These are phyloP conservation scores for Mortierella hygrophila DNA, from an alignment of 192 early-diverging fungal species.

Conservation along the genomic window DNA sequence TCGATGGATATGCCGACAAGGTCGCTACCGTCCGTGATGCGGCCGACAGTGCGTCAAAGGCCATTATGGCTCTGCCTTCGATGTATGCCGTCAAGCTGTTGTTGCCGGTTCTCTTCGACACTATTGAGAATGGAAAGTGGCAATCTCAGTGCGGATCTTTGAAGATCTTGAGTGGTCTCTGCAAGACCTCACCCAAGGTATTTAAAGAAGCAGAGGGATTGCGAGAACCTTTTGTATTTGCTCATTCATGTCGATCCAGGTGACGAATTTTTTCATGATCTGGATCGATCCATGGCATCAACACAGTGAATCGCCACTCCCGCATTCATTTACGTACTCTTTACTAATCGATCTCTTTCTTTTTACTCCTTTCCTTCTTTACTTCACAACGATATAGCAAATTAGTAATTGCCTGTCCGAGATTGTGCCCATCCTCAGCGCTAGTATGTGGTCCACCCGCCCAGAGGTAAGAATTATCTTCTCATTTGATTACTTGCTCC, in stretches of 20 bases:
- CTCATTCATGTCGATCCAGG: neutral
- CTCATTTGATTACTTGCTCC: neutral
- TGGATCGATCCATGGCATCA: no score
- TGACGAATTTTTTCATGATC: neutral
- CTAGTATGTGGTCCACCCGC: conserved; percentile 85
- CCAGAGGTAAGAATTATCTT: conserved; percentile 63
- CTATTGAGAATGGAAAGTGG: conserved; percentile 78
- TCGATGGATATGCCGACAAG: conserved; percentile 68
- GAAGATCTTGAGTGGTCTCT: conserved; percentile 49
- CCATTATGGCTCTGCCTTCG: conserved; percentile 44
- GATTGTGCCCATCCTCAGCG: conserved; percentile 77
- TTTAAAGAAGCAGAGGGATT: neutral
- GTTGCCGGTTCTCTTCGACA: conserved; percentile 73
- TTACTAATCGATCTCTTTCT: neutral
- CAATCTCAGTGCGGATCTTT: conserved; percentile 68
- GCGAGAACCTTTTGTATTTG: neutral
- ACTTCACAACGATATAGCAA: conserved; percentile 20
- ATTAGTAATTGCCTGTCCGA: conserved; percentile 62
- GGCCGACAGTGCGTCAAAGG: conserved; percentile 49
- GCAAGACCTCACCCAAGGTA: conserved; percentile 54
- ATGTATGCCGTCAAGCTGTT: conserved; percentile 57
- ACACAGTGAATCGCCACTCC: neutral
- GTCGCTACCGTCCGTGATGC: conserved; percentile 39
- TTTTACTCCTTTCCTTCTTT: neutral
- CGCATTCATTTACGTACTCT: neutral